A percentile compares a stretch with the other conserved stretches of the same genome.
These are phyloP conservation scores for Fusarium sublunatum DNA, from an alignment of 2,329 filamentous ascomycete species.

Conservation along the genomic window DNA sequence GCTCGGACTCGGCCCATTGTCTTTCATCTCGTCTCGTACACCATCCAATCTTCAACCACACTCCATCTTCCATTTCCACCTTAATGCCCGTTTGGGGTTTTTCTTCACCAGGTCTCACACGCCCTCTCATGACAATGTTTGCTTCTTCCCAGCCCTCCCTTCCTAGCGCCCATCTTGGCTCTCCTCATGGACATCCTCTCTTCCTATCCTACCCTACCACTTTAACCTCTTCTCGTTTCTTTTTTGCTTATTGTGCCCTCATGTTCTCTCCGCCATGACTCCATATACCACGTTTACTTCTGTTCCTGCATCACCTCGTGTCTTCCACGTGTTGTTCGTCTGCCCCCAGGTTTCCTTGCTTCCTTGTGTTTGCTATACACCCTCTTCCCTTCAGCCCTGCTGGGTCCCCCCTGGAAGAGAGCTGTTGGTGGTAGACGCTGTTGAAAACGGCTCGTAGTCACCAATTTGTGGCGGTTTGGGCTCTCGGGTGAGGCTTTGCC, in stretches of 20 bases:
- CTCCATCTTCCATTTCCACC: conserved; percentile 27
- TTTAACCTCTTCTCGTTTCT: too few relatives aligned
- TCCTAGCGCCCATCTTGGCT: conserved; percentile 7
- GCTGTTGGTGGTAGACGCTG: conserved; percentile 11
- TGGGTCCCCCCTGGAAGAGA: not conserved
- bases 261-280: not conserved
- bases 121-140: conserved; percentile 8
- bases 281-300: conserved; percentile 30
- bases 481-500: conserved; percentile 11
- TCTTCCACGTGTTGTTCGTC: conserved; percentile 40
- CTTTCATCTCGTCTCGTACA: not conserved
- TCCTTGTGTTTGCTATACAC: conserved; percentile 4
- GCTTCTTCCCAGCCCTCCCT: conserved; percentile 7
- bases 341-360: conserved; percentile 5
- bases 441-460: not conserved
- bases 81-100: conserved; percentile 1
- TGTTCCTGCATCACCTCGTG: conserved; percentile 33
- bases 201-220: not conserved
- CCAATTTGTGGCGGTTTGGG: conserved; percentile 11
- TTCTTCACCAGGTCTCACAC: conserved; percentile 28
- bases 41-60: conserved; percentile 1
- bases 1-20: not conserved
- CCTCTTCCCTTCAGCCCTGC: conserved; percentile 6
- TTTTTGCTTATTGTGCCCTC: not conserved
- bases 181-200: conserved; percentile 1